Base-by-base conservation (phyloP, 371 early-diverging fungal species). In the Mortierella sp. region DNA sequence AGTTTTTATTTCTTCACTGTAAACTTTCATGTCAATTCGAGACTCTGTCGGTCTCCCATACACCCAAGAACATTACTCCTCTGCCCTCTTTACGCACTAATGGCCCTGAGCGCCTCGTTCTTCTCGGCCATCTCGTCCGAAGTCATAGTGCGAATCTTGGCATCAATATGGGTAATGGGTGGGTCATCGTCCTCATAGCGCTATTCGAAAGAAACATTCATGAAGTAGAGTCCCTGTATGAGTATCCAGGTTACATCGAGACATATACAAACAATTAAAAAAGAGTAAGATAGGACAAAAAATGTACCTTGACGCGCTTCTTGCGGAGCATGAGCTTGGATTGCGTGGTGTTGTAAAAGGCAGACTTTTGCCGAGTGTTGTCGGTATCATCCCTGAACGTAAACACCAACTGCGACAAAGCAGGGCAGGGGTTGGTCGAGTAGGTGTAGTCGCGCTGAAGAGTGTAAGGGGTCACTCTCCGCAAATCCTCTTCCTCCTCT, bases 361-460 rank as follows among this genome's bases (percentile, higher is more conserved):
- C 85, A 31, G 79, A 70, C 70, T 76, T 84, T 52, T 84, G 78
- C 31, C 76, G 74, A 16, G 77, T 45, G 7, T 68, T 68, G 21
- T 84, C 81, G 26, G 74, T 42, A 24, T 73, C 48, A 28, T 81
- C 81, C 21, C 85, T 79, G 79, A 81, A 81, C 14, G 85, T 81
- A 68, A 84, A 84, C 31, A 79, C 79, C 28, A 84, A 74, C 58
- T 84, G 85, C 2, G 85, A 84, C 58, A 84, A 70, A 2, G 78
- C 38, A 19, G 71, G 58, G 50, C 85, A 84, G 24, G 85, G 85
- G 42, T 81, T 81, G 47, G 85, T 84, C 14, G 81, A 50, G 72
- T 84, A 84, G 31, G 85, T 84, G 79, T 81, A 84, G 31, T 84
- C 85, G 55, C 85, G 85, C 52, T 84, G 85, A 47, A 76, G 76